Conservation (phyloP, 768 basidiomycete species). For the Clitopilus passeckerianus region DNA sequence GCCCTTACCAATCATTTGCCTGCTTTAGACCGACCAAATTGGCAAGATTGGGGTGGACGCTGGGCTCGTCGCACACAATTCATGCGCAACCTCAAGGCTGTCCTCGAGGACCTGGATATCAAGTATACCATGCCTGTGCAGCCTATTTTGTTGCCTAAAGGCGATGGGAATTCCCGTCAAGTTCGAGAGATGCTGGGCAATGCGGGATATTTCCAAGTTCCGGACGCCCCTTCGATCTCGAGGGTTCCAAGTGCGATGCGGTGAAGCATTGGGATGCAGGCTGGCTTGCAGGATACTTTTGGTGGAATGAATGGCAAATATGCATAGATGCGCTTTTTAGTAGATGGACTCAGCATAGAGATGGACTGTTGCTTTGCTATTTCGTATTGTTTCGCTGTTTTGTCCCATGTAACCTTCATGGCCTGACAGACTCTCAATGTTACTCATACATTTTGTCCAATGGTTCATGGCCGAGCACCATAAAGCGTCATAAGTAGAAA, state of each 20-base stretch:
- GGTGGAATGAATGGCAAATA: background rate
- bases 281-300: background rate
- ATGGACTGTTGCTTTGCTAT: background rate
- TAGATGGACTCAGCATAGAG: background rate
- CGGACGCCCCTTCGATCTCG: background rate
- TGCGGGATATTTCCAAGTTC: background rate
- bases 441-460: no score
- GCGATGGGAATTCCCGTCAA: background rate
- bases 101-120: slow-evolving; percentile 72
- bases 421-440: no score
- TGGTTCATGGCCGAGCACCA: no score
- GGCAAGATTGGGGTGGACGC: slow-evolving; percentile 85
- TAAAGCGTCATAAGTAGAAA: no score
- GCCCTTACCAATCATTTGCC: background rate
- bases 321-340: background rate
- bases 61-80: slow-evolving; percentile 72
- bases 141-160: slow-evolving; percentile 51
- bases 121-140: slow-evolving; percentile 69
- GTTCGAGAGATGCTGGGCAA: background rate
- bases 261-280: background rate
- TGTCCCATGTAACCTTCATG: background rate
- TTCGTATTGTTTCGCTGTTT: background rate
- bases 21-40: slow-evolving; percentile 63
- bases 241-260: background rate
- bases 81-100: slow-evolving; percentile 68